Base-by-base conservation (phyloP, 2,329 filamentous ascomycete genomes). In the Colletotrichum aenigma region DNA sequence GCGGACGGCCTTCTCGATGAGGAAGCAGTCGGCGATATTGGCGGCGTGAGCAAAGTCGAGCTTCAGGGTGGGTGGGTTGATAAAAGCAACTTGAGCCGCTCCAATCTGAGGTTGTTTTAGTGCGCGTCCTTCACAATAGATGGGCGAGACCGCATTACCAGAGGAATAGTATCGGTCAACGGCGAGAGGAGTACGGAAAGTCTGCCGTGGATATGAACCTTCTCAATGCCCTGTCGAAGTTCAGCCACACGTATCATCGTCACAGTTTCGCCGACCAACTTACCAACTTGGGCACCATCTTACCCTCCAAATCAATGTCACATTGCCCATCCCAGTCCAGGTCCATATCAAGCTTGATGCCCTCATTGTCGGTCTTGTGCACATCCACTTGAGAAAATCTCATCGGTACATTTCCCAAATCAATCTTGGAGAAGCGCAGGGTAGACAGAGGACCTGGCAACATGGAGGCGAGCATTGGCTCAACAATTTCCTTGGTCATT, bases 271-370 rank as follows among this genome's bases (percentile, higher is more conserved):
- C n/a, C 16, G 24, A 7, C 9, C 56, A 66, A 3, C 80, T 68
- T 80, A 86, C 86, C 76, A 88, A 81, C 75, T 87, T 86, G 52
- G 87, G 86, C 12, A 76, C 74, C 83, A 86, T 84, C 38, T 82
- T 84, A 1, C 83, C 87, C 52, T 88, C 84, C 18, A 89, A 79
- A 75, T 89, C 86, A 69, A 89, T 87, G 66, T 89, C 87, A 61
- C 85, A 85, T 28, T 84, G 78, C 13, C 87, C 85, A 36, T 88
- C 84, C 87, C 87, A 89, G 18, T 80, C 79, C 3, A 89, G 79
- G 72, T 88, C 83, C 83, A 89, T 84, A 61, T 89, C 87, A 4
- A 89, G 82, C 80, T 88, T 88, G 79, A 89, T 88, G 16, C 86
- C 87, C 3, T 82, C 82, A 9, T 80, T 83, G 6, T 85, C 82